Base-by-base conservation (phyloP, 1,139 yeast species). In the Pichia sp. region DNA sequence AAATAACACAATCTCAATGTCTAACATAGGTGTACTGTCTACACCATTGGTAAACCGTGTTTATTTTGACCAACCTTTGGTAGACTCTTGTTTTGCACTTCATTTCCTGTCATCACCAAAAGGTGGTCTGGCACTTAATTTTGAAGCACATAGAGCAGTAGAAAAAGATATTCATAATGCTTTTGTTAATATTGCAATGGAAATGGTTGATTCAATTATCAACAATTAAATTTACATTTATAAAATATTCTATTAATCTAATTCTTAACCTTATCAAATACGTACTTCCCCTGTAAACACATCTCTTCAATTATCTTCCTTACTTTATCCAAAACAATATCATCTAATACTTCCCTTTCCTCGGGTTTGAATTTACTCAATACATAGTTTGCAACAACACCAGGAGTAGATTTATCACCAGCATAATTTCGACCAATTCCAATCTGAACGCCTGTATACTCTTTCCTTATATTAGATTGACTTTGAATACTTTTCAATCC, bases 381-480 rank as follows among this genome's bases (percentile, higher is more conserved):
- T 2, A 87, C 96, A 54, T 78, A 80, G 18, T 73, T 68, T 0
- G 81, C 71, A 1, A 84, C 84, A 6, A 59, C 63, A 2, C 56
- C 54, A 1, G 70, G 62, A 7, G 43, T 36, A n/a, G 35, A 37
- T 46, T 69, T 59, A 33, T 48, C 51, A n/a, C 56, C 57, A 11
- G 61, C 54, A 6, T 56, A 63, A 0, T 89, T 83, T 40, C 84
- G 67, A 2, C 85, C 94, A 19, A 87, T 80, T 0, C 96, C 96
- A 9, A 87, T 65, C 13, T 81, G 74, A 6, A 86, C 56, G 4
- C 63, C 59, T 11, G 72, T 67, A 50, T 76, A 78, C 2, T 70
- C 69, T 43, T 62, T 63, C 14, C 72, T 72, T 30, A 73, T 51
- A 20, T 48, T 42, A 4, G 34, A 31, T 4, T 21, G 4, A 15